These are phyloP conservation scores for Metarhizium brunneum DNA, from an alignment of 2,329 filamentous ascomycete genomes.

Conservation along the genomic window DNA sequence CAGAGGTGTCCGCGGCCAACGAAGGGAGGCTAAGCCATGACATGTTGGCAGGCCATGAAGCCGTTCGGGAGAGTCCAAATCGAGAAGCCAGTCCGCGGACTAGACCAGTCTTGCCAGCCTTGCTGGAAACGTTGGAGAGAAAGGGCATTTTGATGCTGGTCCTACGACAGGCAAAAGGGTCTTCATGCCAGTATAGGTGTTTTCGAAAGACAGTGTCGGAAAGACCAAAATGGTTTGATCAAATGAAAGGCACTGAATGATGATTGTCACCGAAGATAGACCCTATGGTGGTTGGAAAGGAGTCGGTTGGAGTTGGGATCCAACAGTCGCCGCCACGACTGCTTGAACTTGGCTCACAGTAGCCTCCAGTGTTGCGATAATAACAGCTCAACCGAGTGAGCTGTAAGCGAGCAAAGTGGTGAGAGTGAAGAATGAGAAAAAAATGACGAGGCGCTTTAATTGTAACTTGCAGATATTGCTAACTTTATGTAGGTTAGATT, in stretches of 20 bases:
- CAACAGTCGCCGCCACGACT: constrained; percentile 11
- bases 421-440: neutral
- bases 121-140: neutral
- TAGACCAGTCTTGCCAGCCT: neutral
- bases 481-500: no score
- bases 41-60: constrained; percentile 2
- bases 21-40: constrained; percentile 8
- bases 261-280: neutral
- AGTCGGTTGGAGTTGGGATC: constrained; percentile 3
- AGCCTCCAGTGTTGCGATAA: constrained; percentile 11
- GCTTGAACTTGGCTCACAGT: constrained; percentile 4
- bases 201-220: neutral
- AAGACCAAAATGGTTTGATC: no score
- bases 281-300: constrained; percentile 9
- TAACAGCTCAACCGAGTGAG: constrained; percentile 9
- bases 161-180: neutral
- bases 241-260: no score
- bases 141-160: constrained; percentile 3
- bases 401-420: neutral
- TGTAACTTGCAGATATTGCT: neutral
- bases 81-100: constrained; percentile 1
- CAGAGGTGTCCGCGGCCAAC: constrained; percentile 7
- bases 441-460: neutral
- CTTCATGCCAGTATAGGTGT: constrained; percentile 8
- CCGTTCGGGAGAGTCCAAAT: neutral